phyloP scores from a whole-genome alignment of 2,329 filamentous ascomycete species.

The Xylaria polymorpha region DNA sequence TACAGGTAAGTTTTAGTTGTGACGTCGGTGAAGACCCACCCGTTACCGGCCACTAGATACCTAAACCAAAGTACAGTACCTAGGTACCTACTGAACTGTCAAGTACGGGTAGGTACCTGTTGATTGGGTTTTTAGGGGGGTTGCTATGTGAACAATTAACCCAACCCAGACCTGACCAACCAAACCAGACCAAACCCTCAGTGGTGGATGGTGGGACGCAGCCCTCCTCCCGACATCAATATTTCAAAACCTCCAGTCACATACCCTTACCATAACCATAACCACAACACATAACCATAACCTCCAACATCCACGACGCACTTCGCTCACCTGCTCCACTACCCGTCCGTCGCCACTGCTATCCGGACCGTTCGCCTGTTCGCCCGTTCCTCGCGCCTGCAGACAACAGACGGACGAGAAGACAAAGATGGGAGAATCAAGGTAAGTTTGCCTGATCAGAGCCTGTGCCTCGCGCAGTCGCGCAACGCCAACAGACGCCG shows the following conservation, averaged over 20 bases:
- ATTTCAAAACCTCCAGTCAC: conserved; percentile 1
- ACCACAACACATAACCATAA: not conserved
- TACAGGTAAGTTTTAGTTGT: no score
- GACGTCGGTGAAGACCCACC: conserved; percentile 5
- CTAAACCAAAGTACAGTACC: no score
- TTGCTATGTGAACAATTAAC: no score
- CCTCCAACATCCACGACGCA: conserved; percentile 5
- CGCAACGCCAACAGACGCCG: conserved; percentile 15
- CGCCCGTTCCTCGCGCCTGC: not conserved
- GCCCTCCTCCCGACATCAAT: conserved; percentile 13
- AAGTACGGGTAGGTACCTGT: no score
- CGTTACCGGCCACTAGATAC: not conserved
- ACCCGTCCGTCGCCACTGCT: not conserved
- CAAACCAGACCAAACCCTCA: not conserved
- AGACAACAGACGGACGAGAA: not conserved
- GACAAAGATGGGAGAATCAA: conserved; percentile 41
- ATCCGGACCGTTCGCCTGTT: not conserved
- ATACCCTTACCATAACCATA: not conserved
- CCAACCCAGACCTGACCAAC: not conserved
- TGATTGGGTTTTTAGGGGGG: no score
- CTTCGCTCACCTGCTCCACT: not conserved
- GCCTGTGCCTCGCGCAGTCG: not conserved
- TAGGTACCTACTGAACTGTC: no score
- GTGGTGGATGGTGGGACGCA: no score
- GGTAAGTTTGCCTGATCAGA: conserved; percentile 28